Base-by-base conservation (phyloP, 2,329 filamentous ascomycete genomes). In the Nemania diffusa region DNA sequence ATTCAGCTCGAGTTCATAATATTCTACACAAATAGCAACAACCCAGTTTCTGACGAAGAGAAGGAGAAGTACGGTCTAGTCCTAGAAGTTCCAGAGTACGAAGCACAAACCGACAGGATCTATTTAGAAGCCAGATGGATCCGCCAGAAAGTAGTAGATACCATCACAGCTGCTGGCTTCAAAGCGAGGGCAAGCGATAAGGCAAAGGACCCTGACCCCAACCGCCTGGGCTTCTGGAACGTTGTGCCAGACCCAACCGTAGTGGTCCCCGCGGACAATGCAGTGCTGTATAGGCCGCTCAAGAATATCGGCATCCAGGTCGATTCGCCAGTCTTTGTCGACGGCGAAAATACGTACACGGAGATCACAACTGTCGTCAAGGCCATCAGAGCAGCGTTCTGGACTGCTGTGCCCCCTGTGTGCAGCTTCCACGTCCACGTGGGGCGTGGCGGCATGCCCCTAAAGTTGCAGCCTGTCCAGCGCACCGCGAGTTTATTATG, bases 1-100 rank as follows among this genome's bases (percentile, higher is more conserved):
- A 24, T 67, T 9, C 60, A 67, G 34, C 64, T 67, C 17, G 64
- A 67, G 32, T 60, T 67, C 22, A 29, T 67, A 1, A 42, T 67
- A 1, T 67, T 67, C 22, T 64, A 67, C 27, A 57, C 34, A 17
- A 6, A 37, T 15, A 15, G 15, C 34, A 7, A 15, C 7, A 15
- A 37, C 27, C 3, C 13, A 52, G 9, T 51, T 24, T n/a, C 51
- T 1, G 13, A 29, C 13, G 20, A 37, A 11, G 34, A 62, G 13
- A 20, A 20, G 7, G 24, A 22, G 7, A 17, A 44, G 26, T 58
- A 64, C 15, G 48, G 64, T 5, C 64, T 60, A 13, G 22, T 60
- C 20, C 17, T 56, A 64, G n/a, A 37, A 64, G n/a, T n/a, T n/a
- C n/a, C n/a, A n/a, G n/a, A n/a, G n/a, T n/a, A n/a, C n/a, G n/a